Percentiles rank a stretch among this genome's conserved stretches.
phyloP scores from a whole-genome alignment of 2,329 filamentous ascomycete genomes.

The Erysiphe pisi region DNA sequence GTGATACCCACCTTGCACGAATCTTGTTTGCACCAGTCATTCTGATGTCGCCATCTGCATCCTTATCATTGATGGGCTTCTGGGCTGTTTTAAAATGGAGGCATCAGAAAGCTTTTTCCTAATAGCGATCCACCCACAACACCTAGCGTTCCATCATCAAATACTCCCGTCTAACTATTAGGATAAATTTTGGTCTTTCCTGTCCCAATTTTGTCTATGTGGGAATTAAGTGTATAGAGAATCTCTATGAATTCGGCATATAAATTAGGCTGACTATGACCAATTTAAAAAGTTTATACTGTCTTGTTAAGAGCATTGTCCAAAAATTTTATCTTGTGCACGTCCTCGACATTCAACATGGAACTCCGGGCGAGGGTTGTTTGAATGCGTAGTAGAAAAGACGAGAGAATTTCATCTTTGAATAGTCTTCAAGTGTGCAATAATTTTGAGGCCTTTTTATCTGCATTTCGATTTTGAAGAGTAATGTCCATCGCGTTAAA shows the following conservation, averaged over 20 bases:
- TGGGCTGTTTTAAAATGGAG: no score
- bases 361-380: constrained; percentile 17
- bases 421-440: neutral
- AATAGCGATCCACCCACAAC: neutral
- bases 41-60: neutral
- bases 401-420: neutral
- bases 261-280: neutral
- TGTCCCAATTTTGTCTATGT: neutral
- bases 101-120: neutral
- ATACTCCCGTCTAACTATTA: neutral
- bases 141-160: neutral
- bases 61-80: neutral
- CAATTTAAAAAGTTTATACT: neutral
- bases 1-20: neutral
- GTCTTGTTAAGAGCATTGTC: neutral
- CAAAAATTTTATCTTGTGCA: neutral
- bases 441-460: neutral
- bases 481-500: constrained; percentile 1
- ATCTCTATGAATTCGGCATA: neutral
- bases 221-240: neutral
- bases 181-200: neutral
- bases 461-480: neutral
- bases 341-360: neutral
- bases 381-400: neutral
- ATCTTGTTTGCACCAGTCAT: neutral